These are phyloP conservation scores for Sugiyamaella pinicola DNA, from an alignment of 1,139 yeast species.

Conservation along the genomic window DNA sequence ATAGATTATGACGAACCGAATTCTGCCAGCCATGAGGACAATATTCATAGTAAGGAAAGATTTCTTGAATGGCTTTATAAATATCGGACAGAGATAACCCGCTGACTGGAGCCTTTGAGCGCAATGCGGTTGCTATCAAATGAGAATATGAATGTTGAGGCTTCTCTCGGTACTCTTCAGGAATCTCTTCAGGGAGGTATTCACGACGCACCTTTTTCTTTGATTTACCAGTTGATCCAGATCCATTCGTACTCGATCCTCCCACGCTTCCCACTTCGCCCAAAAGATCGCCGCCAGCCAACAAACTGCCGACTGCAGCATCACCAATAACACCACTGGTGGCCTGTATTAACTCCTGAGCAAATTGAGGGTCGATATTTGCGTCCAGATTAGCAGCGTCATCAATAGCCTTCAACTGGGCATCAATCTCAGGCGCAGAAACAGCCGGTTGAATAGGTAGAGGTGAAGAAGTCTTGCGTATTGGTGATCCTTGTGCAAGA, in stretches of 20 bases:
- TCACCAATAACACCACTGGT: constrained; percentile 21
- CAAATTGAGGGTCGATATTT: constrained; percentile 18
- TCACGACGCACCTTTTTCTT: constrained; percentile 37
- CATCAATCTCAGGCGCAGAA: constrained; percentile 22
- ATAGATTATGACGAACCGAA: constrained; percentile 84
- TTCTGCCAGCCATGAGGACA: constrained; percentile 99
- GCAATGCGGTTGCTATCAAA: constrained; percentile 75
- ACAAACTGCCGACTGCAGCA: constrained; percentile 13
- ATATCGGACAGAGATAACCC: constrained; percentile 87
- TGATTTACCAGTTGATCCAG: constrained; percentile 5
- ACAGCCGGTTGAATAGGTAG: neutral
- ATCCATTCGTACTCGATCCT: constrained; percentile 9
- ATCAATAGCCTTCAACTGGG: constrained; percentile 18
- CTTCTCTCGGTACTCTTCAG: constrained; percentile 78
- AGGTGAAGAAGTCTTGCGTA: constrained; percentile 2
- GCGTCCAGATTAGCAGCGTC: constrained; percentile 21
- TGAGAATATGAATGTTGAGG: constrained; percentile 81
- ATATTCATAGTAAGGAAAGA: constrained; percentile 87
- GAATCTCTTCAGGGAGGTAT: constrained; percentile 62
- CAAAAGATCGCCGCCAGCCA: constrained; percentile 15
- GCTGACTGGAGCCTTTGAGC: constrained; percentile 60
- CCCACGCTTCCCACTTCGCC: constrained; percentile 1
- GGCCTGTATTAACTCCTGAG: constrained; percentile 17
- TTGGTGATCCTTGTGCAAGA: constrained; percentile 17
- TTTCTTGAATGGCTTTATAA: constrained; percentile 79